These are phyloP conservation scores for Trichosanthes cucumerina DNA, from an alignment of 306 rosid genomes.

Conservation along the genomic window DNA sequence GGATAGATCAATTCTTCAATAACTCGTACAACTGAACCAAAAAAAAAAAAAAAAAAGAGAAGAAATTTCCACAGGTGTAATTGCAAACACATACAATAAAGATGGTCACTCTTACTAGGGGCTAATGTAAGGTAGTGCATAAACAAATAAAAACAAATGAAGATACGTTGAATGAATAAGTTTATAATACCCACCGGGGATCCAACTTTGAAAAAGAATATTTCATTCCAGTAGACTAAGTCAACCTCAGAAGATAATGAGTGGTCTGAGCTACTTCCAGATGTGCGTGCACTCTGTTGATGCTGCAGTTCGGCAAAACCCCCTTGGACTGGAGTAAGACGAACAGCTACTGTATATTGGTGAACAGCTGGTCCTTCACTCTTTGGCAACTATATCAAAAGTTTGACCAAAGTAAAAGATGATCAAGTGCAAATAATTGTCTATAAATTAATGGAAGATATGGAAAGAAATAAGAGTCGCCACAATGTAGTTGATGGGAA, in stretches of 20 bases:
- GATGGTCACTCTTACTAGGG: not conserved
- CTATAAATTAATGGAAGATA: not conserved
- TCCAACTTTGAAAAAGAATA: constrained; percentile 90
- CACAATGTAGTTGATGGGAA: not conserved
- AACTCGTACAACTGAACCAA: not conserved
- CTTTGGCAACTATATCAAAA: constrained; percentile 57
- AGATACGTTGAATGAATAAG: not conserved
- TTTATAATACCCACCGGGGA: constrained; percentile 39
- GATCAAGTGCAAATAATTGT: not conserved
- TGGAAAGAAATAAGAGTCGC: not conserved
- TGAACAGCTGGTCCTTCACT: constrained; percentile 49
- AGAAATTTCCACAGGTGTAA: not conserved
- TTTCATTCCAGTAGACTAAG: constrained; percentile 82
- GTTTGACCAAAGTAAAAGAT: constrained; percentile 4
- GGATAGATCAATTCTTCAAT: not conserved
- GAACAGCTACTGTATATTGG: constrained; percentile 65
- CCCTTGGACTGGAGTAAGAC: constrained; percentile 48
- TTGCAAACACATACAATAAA: not conserved
- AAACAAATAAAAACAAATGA: not conserved
- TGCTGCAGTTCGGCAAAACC: constrained; percentile 31
- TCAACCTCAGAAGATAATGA: constrained; percentile 44
- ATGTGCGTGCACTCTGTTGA: constrained; percentile 85
- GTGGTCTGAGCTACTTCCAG: constrained; percentile 55
- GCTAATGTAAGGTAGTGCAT: not conserved
- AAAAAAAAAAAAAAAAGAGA: not conserved